Evolutionary conservation across 495 filamentous ascomycete species (phyloP), one percentile per base, ranked within the genome.

Genomic region (Aspergillus biplanus): DNA sequence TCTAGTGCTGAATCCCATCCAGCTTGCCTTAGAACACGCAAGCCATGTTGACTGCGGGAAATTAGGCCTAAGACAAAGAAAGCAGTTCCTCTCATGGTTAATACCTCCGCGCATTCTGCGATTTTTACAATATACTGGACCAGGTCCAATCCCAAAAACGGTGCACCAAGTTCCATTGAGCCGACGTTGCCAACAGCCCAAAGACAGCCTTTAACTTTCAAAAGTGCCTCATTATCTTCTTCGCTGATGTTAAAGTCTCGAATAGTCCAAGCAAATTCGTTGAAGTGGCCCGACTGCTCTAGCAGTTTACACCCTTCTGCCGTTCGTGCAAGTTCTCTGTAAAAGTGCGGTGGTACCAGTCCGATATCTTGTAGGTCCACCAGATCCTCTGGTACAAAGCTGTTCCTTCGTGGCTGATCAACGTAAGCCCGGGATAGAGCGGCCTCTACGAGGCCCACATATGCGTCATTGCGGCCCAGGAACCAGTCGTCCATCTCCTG

Each of bases 401-500:
- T 78, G 34, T 66, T 70, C 9, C 80, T 72, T 39, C 77, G 73
- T 48, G 80, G 78, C 52, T 79, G 73, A 37, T 92, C 88, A 21
- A 89, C 80, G 61, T 97, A 92, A 7, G 93, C 92, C 31, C 93
- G 86, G 21, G 93, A 92, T n/a, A 99, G 80, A 59, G 92, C 95
- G 18, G 95, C 96, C 71, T 99, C 95, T 35, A 98, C 92, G n/a
- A 97, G 84, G 31, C 87, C 83, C 53, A 99, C 95, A 73, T 99
- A 99, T 46, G 86, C 88, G 73, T 98, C 94, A 69, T 99, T 99
- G 33, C 95, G 87, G 37, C 96, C 95, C 39, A 91, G 85, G 71
- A 97, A 99, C 95, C 95, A 99, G 74, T 98, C 95, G 70, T 99
- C 95, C 95, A 99, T 99, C 71, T 98, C 96, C 67, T 95, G 92